Percentiles rank a stretch among this genome's conserved stretches.
Evolutionary conservation across 108 stramenopile species (phyloP).

Genomic region (Skeletonema costatum): DNA sequence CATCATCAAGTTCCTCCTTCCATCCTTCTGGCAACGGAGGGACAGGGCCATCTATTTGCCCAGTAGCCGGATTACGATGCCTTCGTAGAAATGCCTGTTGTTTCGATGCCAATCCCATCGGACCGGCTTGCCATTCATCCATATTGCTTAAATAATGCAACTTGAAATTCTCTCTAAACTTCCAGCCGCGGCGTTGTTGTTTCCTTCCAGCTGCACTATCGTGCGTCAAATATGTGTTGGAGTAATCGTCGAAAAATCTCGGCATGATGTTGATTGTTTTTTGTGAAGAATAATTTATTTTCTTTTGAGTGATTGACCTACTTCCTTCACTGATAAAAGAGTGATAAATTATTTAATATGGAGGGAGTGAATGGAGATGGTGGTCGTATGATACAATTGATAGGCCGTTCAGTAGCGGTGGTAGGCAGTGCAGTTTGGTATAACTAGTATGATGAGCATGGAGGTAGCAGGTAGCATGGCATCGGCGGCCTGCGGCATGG

Average conservation of each 20-base stretch:
- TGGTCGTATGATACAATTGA: too few relatives aligned
- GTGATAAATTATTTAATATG: too few relatives aligned
- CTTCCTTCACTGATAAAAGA: too few relatives aligned
- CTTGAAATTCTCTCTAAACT: conserved; percentile 92
- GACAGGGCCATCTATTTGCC: conserved; percentile 53
- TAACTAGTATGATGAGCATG: too few relatives aligned
- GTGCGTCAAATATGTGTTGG: conserved; percentile 89
- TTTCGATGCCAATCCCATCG: conserved; percentile 85
- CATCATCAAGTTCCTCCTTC: conserved; percentile 80
- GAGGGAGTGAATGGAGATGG: too few relatives aligned
- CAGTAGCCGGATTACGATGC: conserved; percentile 41
- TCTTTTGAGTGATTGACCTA: background rate
- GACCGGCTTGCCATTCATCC: conserved; percentile 71
- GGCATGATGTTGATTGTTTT: conserved; percentile 57
- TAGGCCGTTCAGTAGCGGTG: too few relatives aligned
- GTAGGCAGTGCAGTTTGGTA: too few relatives aligned
- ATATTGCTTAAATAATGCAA: conserved; percentile 66
- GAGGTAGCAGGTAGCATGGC: too few relatives aligned
- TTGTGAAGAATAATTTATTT: too few relatives aligned
- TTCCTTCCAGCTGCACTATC: conserved; percentile 89
- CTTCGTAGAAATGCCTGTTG: conserved; percentile 55
- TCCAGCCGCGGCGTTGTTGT: conserved; percentile 92
- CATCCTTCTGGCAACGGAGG: conserved; percentile 88
- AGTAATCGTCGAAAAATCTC: conserved; percentile 92
- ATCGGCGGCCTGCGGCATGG: too few relatives aligned